Conservation (phyloP, 2,329 filamentous ascomycete species). For the Cytospora piceae region DNA sequence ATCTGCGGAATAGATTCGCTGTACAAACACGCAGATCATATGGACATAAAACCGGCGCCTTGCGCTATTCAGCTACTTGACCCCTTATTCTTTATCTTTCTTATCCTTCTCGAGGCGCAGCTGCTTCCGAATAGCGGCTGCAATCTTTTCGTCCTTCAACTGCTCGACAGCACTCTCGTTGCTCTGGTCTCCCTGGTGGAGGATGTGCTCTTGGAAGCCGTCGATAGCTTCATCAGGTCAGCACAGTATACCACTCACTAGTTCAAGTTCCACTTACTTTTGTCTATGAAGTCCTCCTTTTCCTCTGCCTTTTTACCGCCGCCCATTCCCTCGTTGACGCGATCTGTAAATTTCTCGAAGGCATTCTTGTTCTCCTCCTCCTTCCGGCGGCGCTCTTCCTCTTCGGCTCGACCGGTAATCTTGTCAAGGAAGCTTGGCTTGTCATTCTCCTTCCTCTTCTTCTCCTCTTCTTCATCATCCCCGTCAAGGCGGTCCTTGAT, state of each 20-base stretch:
- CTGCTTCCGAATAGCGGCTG: conserved; percentile 69
- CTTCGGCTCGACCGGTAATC: conserved; percentile 27
- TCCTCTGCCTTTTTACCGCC: conserved; percentile 76
- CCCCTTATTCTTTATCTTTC: conserved; percentile 3
- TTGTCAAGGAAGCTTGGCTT: conserved; percentile 23
- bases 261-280: conserved; percentile 55
- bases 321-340: conserved; percentile 71
- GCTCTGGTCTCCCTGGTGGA: conserved; percentile 72
- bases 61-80: too few species aligned
- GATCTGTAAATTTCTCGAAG: conserved; percentile 47
- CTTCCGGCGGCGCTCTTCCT: conserved; percentile 23
- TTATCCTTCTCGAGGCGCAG: conserved; percentile 40
- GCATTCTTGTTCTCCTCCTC: conserved; percentile 26
- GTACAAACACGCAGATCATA: background rate
- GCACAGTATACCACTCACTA: background rate
- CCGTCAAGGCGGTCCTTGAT: conserved; percentile 22
- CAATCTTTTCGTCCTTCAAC: conserved; percentile 80
- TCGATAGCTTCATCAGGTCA: conserved; percentile 65
- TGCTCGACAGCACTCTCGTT: conserved; percentile 77
- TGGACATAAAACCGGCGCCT: too few species aligned
- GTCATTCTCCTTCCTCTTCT: background rate
- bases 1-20: background rate
- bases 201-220: conserved; percentile 73
- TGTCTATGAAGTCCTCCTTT: conserved; percentile 80
- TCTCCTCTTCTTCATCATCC: conserved; percentile 3